Conservation (phyloP, 2,329 filamentous ascomycete species). For the Cytospora piceicola region DNA sequence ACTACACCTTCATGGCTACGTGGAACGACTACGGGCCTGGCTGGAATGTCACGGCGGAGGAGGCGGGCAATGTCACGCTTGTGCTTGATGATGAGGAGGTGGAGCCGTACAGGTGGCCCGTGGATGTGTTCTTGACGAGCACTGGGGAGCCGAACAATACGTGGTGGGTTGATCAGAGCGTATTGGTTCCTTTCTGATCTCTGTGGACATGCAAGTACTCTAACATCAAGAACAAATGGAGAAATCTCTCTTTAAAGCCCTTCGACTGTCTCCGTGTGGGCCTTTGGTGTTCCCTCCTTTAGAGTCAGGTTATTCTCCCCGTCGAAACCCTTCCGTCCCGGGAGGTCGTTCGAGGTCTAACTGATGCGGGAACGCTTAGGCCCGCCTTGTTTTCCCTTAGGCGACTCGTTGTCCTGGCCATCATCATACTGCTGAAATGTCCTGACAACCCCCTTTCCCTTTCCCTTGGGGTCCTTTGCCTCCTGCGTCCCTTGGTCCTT, state of each 20-base stretch:
- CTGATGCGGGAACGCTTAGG: constrained; percentile 1
- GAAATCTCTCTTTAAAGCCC: too few relatives aligned
- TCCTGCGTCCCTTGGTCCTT: neutral
- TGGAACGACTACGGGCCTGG: constrained; percentile 57
- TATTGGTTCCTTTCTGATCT: constrained; percentile 29
- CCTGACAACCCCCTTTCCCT: constrained; percentile 5
- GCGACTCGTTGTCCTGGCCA: neutral
- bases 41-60: constrained; percentile 53
- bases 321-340: neutral
- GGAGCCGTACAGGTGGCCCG: constrained; percentile 36
- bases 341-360: neutral
- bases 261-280: neutral
- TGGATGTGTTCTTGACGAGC: constrained; percentile 33
- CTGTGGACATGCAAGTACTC: neutral
- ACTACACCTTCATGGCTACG: constrained; percentile 60
- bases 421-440: neutral
- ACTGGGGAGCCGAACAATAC: constrained; percentile 30
- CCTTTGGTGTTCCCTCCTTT: neutral
- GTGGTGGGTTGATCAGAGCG: constrained; percentile 33
- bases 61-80: constrained; percentile 45
- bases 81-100: constrained; percentile 47
- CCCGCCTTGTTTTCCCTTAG: neutral
- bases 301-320: neutral
- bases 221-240: neutral
- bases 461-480: neutral